Conservation (phyloP, 1,284 basidiomycete genomes). For the Cutaneotrichosporon sp. region DNA sequence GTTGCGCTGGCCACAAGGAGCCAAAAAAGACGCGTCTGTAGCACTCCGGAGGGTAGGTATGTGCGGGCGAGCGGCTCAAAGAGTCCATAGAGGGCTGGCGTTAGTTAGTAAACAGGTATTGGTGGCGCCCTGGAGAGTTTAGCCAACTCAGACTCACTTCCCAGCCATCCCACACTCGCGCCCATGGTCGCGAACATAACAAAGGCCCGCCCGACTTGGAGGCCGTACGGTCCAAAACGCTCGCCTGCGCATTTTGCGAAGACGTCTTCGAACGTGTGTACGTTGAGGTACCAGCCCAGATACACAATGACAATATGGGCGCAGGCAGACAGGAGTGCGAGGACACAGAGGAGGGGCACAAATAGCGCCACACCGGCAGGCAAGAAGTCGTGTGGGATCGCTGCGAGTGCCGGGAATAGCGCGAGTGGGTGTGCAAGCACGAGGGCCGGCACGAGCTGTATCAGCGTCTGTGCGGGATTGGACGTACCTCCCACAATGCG, state of each 20-base stretch:
- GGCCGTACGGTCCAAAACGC: slow-evolving; percentile 39
- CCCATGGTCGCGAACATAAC: slow-evolving; percentile 43
- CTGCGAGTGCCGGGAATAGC: slow-evolving; percentile 46
- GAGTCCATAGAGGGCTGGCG: slow-evolving; percentile 42
- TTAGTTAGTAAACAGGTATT: slow-evolving; percentile 3
- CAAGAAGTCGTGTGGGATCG: slow-evolving; percentile 50
- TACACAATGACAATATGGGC: slow-evolving; percentile 54
- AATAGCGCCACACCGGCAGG: slow-evolving; percentile 52
- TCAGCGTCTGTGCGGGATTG: not conserved
- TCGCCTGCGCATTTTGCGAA: slow-evolving; percentile 41
- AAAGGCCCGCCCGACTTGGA: slow-evolving; percentile 41
- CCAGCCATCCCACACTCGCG: slow-evolving; percentile 44
- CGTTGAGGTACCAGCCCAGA: slow-evolving; percentile 53
- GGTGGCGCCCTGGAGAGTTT: not conserved
- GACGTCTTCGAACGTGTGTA: slow-evolving; percentile 51
- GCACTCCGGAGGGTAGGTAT: slow-evolving; percentile 34
- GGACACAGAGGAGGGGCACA: slow-evolving; percentile 46
- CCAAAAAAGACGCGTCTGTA: slow-evolving; percentile 42
- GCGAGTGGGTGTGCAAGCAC: slow-evolving; percentile 51
- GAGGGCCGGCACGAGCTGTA: slow-evolving; percentile 48
- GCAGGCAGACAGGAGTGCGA: slow-evolving; percentile 45
- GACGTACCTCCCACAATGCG: slow-evolving; percentile 22
- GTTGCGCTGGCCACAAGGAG: slow-evolving; percentile 39
- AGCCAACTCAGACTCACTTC: slow-evolving; percentile 43
- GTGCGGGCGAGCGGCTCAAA: slow-evolving; percentile 40